A percentile compares a stretch with the other conserved stretches of the same genome.
Evolutionary conservation across 495 filamentous ascomycete species (phyloP).

Genomic region (Hamigera avellanea): DNA sequence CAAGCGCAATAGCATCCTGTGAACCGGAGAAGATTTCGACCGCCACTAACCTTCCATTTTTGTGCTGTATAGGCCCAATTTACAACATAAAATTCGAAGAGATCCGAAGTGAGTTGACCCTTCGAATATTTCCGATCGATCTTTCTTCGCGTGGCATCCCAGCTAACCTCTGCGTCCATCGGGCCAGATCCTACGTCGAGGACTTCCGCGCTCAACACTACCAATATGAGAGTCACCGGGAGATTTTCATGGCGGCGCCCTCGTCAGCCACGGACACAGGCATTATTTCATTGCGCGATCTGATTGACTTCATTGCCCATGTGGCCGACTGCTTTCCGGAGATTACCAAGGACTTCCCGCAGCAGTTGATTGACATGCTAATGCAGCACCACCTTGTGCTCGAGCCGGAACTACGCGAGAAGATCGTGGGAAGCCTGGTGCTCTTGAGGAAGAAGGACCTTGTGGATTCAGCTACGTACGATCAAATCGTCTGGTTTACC

Average conservation of each 20-base stretch:
- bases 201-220: slow-evolving; percentile 83
- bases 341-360: slow-evolving; percentile 62
- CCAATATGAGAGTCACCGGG: slow-evolving; percentile 81
- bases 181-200: slow-evolving; percentile 59
- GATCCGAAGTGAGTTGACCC: slow-evolving; percentile 57
- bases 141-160: no score
- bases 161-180: background rate
- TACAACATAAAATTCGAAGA: slow-evolving; percentile 79
- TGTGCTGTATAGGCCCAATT: slow-evolving; percentile 46
- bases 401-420: slow-evolving; percentile 75
- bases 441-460: slow-evolving; percentile 84
- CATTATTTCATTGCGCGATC: slow-evolving; percentile 67
- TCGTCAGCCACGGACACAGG: slow-evolving; percentile 63
- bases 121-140: no score
- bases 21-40: slow-evolving; percentile 7
- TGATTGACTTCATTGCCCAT: slow-evolving; percentile 84
- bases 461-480: slow-evolving; percentile 65
- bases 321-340: slow-evolving; percentile 87
- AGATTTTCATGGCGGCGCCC: slow-evolving; percentile 80
- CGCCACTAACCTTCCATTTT: slow-evolving; percentile 12
- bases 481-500: background rate
- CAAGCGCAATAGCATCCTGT: slow-evolving; percentile 10
- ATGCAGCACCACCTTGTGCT: slow-evolving; percentile 69
- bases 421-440: slow-evolving; percentile 84
- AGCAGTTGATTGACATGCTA: slow-evolving; percentile 71